Percentiles rank a stretch among this genome's conserved stretches.
These are phyloP conservation scores for Fereydounia khargensis DNA, from an alignment of 1,284 basidiomycete genomes.

Conservation along the genomic window DNA sequence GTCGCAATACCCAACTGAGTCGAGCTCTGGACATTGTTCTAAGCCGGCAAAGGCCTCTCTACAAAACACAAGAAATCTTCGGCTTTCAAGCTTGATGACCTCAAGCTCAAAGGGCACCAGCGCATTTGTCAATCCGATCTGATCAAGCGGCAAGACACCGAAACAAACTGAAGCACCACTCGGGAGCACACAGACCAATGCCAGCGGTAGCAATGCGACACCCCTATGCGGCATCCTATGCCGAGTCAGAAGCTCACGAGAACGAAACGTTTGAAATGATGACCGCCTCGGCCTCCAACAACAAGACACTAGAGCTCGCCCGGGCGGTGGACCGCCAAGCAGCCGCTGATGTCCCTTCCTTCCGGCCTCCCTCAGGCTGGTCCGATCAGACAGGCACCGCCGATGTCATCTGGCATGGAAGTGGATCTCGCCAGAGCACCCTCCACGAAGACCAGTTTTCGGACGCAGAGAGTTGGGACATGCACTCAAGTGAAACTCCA, in stretches of 20 bases:
- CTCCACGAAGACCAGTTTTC: constrained; percentile 36
- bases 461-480: constrained; percentile 43
- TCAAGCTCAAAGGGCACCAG: no score
- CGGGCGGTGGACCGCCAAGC: constrained; percentile 23
- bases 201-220: not conserved
- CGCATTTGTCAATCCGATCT: no score
- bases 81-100: no score
- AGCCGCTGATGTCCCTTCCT: constrained; percentile 14
- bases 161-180: no score
- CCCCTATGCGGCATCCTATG: not conserved
- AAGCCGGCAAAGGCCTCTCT: no score
- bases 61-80: no score
- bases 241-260: not conserved
- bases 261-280: constrained; percentile 1
- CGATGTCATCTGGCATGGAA: constrained; percentile 40
- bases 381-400: constrained; percentile 19
- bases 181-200: no score
- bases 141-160: no score
- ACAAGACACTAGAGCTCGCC: constrained; percentile 25
- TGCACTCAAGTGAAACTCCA: constrained; percentile 11
- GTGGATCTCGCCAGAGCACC: constrained; percentile 1
- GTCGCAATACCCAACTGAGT: no score
- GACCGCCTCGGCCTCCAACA: not conserved
- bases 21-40: no score
- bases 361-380: constrained; percentile 33